These are phyloP conservation scores for Glycine soja DNA, from an alignment of 306 rosid genomes.

Conservation along the genomic window DNA sequence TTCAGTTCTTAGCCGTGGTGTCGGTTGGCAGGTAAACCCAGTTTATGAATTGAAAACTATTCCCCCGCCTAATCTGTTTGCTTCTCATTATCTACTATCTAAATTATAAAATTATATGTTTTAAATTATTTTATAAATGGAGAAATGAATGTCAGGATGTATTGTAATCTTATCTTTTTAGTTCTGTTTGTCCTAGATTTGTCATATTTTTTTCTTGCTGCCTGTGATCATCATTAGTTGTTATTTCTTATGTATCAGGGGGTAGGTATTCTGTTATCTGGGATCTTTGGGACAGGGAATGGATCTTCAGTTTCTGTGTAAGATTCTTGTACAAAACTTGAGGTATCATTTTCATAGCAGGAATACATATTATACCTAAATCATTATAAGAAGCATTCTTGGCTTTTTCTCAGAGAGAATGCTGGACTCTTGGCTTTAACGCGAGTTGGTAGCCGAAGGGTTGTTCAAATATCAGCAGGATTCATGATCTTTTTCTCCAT, in stretches of 20 bases:
- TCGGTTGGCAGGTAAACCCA: constrained; percentile 93
- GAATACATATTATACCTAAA: neutral
- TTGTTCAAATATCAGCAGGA: constrained; percentile 89
- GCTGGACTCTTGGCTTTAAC: constrained; percentile 94
- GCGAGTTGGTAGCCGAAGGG: constrained; percentile 93
- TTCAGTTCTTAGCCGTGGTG: constrained; percentile 87
- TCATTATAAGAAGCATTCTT: constrained; percentile 23
- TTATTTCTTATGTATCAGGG: constrained; percentile 61
- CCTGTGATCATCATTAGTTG: constrained; percentile 5
- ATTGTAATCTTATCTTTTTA: neutral
- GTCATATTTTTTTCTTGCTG: neutral
- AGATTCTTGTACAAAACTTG: constrained; percentile 54
- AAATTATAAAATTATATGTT: neutral
- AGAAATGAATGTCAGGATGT: neutral
- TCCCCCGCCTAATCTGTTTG: neutral
- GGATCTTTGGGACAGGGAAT: constrained; percentile 84
- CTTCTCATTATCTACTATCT: constrained; percentile 4
- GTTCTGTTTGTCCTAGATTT: constrained; percentile 26
- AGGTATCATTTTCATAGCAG: constrained; percentile 21
- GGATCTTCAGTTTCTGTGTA: constrained; percentile 93
- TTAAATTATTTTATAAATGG: neutral
- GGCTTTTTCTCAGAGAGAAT: constrained; percentile 64
- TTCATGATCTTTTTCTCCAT: constrained; percentile 97
- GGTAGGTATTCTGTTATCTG: constrained; percentile 78
- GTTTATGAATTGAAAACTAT: constrained; percentile 4